Evolutionary conservation across 352 stramenopile genomes (phyloP), one percentile per base, ranked within the genome.

Genomic region (Pythium folliculosum): DNA sequence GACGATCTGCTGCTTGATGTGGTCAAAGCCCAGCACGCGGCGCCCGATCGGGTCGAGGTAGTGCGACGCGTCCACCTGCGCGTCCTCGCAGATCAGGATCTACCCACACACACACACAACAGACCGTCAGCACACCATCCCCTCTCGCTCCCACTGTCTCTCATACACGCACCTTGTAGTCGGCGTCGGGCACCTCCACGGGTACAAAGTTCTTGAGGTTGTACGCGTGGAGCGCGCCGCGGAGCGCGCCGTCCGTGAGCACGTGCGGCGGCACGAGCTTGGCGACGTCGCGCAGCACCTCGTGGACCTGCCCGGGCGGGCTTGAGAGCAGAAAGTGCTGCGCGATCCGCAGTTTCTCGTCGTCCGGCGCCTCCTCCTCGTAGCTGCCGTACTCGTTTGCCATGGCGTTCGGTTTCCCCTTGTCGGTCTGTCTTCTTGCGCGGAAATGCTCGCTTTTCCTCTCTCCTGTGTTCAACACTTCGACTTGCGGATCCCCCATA

Each of bases 321-420:
- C 82, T 95, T 14, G 90, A 90, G n/a, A 97, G 75, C 61, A 98
- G 70, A 54, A 97, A 94, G 40, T 89, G 87, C 79, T 96, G 85
- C 58, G 89, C 87, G 61, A 97, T 93, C 61, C 84, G 77, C 50
- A 97, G 76, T 83, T 97, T 96, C 77, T 97, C 90, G 65, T 96
- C 84, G 69, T 95, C 85, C 48, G 85, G 76, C 23, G 92, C 84
- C 60, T 89, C 84, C 52, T 86, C 84, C 55, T 88, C 84, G 69
- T 88, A 81, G 69, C 70, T 71, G 71, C 17, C 60, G 25, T 78
- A 86, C 59, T 89, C 81, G 61, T 92, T 82, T 43, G 75, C 77
- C 86, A 94, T 94, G 3, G 35, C 65, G 27, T 35, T n/a, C n/a
- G n/a, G n/a, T n/a, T n/a, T 37, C 35, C n/a, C 14, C 23, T 53